Base-by-base conservation (phyloP, 306 rosid genomes). In the Vigna nakashimae region DNA sequence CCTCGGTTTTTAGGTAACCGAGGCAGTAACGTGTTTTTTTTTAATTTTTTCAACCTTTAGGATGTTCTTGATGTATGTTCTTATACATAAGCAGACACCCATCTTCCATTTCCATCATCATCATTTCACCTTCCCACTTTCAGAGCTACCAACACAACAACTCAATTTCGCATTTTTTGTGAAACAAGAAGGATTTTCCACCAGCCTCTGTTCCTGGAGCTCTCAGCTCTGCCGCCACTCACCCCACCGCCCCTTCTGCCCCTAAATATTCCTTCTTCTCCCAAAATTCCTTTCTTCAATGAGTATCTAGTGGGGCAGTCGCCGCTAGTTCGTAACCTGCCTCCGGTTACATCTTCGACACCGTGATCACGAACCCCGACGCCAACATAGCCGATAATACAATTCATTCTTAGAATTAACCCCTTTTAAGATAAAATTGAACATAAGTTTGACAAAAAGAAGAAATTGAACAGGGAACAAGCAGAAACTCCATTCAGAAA, bases 141-240 rank as follows among this genome's bases (percentile, higher is more conserved):
- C 6, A 60, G 75, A 65, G 48, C 60, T 10, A 9, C 69, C 76
- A 43, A 73, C 48, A 32, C 48, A 42, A 18, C 0, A 18, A 60
- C 71, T 80, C 80, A 22, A 43, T 28, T 67, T 3, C 22, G 1
- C 20, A 32, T 52, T 22, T 1, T 51, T 28, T 38, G 51, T 52
- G 64, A 69, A 42, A 80, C 73, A 22, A 82, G 98, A 72, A 86
- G 98, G 48, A 75, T 85, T 69, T 82, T 95, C 9, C 98, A 95
- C 88, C 91, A 95, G 49, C 98, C 98, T 1, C 42, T 95, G 16
- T 87, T 87, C 43, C 98, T 95, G 56, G 91, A 2, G 0, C 58
- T 26, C 20, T 86, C 90, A 0, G 56, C 88, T 6, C 98, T 91
- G 3, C 96, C 98, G 1, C 95, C 96, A 20, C 74, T 13, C 7